Conservation (phyloP, 2,329 filamentous ascomycete species). For the Gyromitra esculenta region DNA sequence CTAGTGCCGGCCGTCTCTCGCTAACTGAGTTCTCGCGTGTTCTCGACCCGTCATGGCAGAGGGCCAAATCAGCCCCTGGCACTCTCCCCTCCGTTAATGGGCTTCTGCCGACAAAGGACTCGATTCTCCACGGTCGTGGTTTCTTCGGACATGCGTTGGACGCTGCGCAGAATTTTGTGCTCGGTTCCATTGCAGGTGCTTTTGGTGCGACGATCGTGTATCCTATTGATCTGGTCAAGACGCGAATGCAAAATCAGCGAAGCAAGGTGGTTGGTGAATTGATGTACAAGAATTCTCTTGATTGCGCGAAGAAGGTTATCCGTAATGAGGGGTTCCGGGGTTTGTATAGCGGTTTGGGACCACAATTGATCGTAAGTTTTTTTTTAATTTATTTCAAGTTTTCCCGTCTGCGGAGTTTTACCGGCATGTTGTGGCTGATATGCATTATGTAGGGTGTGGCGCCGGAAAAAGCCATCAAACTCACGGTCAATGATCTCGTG, state of each 20-base stretch:
- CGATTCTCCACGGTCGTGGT: conserved; percentile 65
- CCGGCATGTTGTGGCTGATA: conserved; percentile 17
- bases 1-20: conserved; percentile 83
- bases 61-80: conserved; percentile 66
- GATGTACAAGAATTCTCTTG: conserved; percentile 95
- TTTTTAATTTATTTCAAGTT: conserved; percentile 7
- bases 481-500: conserved; percentile 96
- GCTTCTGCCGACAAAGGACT: conserved; percentile 59
- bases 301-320: conserved; percentile 93
- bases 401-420: conserved; percentile 6
- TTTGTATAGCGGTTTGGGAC: conserved; percentile 91
- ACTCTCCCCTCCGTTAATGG: conserved; percentile 61
- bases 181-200: conserved; percentile 90
- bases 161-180: conserved; percentile 86
- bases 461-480: conserved; percentile 99
- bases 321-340: conserved; percentile 90
- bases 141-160: conserved; percentile 68
- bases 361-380: conserved; percentile 75
- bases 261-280: conserved; percentile 81
- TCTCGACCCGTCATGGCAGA: conserved; percentile 90
- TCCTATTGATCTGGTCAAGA: conserved; percentile 98
- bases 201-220: conserved; percentile 99
- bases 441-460: conserved; percentile 74
- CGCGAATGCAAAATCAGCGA: conserved; percentile 96
- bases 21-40: conserved; percentile 92